Evolutionary conservation across 495 filamentous ascomycete species (phyloP).

Genomic region (Aspergillus diversus): DNA sequence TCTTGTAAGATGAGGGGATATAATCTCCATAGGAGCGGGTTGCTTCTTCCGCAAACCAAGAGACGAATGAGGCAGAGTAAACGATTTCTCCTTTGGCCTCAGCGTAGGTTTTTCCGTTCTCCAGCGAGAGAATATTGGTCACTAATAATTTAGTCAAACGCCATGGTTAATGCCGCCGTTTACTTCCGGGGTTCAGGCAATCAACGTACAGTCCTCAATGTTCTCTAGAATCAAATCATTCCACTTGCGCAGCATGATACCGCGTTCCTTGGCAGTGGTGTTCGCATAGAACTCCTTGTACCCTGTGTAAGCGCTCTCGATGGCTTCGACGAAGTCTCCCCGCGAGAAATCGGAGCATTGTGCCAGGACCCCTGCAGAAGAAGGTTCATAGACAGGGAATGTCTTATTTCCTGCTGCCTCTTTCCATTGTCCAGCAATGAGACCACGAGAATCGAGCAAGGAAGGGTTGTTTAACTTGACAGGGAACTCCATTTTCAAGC

Average conservation of each 20-base stretch:
- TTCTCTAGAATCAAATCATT: constrained; percentile 79
- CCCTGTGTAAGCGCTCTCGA: constrained; percentile 26
- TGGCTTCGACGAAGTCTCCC: constrained; percentile 35
- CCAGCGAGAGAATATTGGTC: constrained; percentile 52
- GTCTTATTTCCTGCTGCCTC: constrained; percentile 3
- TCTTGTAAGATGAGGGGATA: constrained; percentile 62
- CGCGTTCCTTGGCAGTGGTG: constrained; percentile 19
- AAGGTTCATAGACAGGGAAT: constrained; percentile 23
- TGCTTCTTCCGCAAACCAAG: constrained; percentile 71
- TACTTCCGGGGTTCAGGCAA: not conserved
- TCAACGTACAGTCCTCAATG: constrained; percentile 70
- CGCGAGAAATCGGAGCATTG: constrained; percentile 19
- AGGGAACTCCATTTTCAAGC: not conserved
- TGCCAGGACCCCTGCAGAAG: constrained; percentile 16
- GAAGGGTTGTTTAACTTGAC: constrained; percentile 5
- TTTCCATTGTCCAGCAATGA: constrained; percentile 9
- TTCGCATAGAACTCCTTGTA: constrained; percentile 18
- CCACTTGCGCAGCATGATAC: constrained; percentile 69
- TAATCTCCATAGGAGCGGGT: constrained; percentile 63
- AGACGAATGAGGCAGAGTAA: constrained; percentile 65
- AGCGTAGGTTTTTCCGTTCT: constrained; percentile 68
- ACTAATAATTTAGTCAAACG: constrained; percentile 44
- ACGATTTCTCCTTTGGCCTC: constrained; percentile 65
- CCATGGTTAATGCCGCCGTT: not conserved
- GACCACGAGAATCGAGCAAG: constrained; percentile 9